These are phyloP conservation scores for Aspergillus carbonarius DNA, from an alignment of 2,329 filamentous ascomycete species.

Conservation along the genomic window DNA sequence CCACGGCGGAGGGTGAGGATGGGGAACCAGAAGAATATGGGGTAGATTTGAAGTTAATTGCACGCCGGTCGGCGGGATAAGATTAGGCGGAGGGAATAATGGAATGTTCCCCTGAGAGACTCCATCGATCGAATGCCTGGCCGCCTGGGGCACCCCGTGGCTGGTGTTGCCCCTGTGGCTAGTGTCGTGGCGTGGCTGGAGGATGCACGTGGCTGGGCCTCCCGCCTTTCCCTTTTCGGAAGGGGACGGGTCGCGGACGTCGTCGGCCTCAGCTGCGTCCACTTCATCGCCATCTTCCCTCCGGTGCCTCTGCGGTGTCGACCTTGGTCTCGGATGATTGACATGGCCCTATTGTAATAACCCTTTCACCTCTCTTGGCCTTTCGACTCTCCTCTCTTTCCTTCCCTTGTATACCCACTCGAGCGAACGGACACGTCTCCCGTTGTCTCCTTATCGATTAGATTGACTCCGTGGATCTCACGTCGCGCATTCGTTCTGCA, in stretches of 20 bases:
- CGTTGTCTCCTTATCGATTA: slow-evolving; percentile 38
- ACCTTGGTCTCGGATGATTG: neutral
- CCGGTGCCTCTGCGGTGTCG: neutral
- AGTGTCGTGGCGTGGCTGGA: slow-evolving; percentile 13
- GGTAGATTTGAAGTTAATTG: neutral
- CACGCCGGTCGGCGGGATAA: neutral
- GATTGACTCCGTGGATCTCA: slow-evolving; percentile 11
- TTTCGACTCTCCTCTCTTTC: neutral
- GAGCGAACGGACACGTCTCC: slow-evolving; percentile 25
- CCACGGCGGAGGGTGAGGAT: neutral
- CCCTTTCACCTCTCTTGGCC: neutral
- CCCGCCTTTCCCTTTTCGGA: slow-evolving; percentile 19
- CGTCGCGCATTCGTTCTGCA: slow-evolving; percentile 1
- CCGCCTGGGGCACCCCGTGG: slow-evolving; percentile 9
- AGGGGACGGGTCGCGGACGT: slow-evolving; percentile 16
- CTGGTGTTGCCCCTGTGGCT: slow-evolving; percentile 16
- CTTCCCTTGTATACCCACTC: neutral
- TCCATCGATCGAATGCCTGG: neutral
- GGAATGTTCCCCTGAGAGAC: neutral
- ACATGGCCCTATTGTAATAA: neutral
- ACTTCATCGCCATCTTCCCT: neutral
- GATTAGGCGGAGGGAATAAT: neutral
- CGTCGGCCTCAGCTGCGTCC: slow-evolving; percentile 6
- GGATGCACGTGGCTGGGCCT: slow-evolving; percentile 20
- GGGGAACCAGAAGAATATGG: neutral